Conservation (phyloP, 2,329 filamentous ascomycete species). For the Trichoderma sp. region DNA sequence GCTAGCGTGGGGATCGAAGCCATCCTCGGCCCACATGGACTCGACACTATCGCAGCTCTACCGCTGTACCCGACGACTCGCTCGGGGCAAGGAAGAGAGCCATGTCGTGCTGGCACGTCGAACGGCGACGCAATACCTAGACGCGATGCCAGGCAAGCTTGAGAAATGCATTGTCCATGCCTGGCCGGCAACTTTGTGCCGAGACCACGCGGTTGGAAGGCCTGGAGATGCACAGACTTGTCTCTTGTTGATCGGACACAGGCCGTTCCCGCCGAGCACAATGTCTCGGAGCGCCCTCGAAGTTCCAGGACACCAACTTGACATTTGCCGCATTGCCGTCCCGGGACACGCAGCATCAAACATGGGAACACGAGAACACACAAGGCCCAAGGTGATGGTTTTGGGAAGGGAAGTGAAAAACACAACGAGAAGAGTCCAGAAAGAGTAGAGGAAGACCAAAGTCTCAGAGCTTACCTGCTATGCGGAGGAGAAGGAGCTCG, state of each 20-base stretch:
- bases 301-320: background rate
- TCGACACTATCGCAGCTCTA: slow-evolving; percentile 10
- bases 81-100: background rate
- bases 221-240: slow-evolving; percentile 8
- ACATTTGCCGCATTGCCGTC: slow-evolving; percentile 19
- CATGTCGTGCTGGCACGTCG: background rate
- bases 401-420: background rate
- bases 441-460: background rate
- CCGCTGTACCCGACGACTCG: slow-evolving; percentile 8
- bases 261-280: slow-evolving; percentile 12
- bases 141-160: background rate
- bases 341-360: background rate
- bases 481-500: slow-evolving; percentile 53
- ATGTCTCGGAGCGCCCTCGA: slow-evolving; percentile 22
- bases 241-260: slow-evolving; percentile 17
- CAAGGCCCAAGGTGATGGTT: background rate
- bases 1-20: slow-evolving; percentile 18
- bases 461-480: slow-evolving; percentile 45
- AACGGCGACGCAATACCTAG: background rate
- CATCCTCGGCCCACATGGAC: slow-evolving; percentile 10
- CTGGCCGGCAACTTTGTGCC: slow-evolving; percentile 28
- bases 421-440: background rate
- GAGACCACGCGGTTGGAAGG: slow-evolving; percentile 15
- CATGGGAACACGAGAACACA: background rate
- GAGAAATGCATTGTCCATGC: slow-evolving; percentile 4